A percentile compares a stretch with the other conserved stretches of the same genome.
phyloP scores from a whole-genome alignment of 352 stramenopile genomes.

The Labyrinthula sp. region DNA sequence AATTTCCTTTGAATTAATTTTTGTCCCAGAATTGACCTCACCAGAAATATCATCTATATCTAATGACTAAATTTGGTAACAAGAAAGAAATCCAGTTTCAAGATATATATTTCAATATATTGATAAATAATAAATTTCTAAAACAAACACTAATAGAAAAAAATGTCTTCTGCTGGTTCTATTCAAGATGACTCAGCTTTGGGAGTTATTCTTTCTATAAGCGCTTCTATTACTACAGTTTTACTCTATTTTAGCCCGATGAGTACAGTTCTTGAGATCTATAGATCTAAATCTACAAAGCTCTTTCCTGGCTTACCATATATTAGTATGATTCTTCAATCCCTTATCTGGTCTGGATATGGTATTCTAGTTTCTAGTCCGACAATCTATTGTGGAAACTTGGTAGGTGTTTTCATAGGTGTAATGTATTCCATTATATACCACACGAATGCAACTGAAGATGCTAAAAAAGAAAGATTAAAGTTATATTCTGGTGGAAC shows the following conservation, averaged over 20 bases:
- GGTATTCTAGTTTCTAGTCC: not conserved
- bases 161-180: no score
- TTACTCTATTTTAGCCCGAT: slow-evolving; percentile 11
- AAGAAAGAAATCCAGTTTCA: no score
- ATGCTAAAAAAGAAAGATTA: no score
- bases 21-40: no score
- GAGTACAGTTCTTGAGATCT: slow-evolving; percentile 14
- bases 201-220: slow-evolving; percentile 1
- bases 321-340: slow-evolving; percentile 17
- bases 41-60: no score
- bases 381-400: slow-evolving; percentile 12
- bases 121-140: no score
- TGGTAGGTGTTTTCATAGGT: slow-evolving; percentile 11
- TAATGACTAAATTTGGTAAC: no score
- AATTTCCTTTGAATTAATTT: no score
- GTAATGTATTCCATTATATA: slow-evolving; percentile 12
- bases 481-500: no score
- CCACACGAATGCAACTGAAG: not conserved
- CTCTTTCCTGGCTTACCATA: slow-evolving; percentile 12
- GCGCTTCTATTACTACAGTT: slow-evolving; percentile 1
- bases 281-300: slow-evolving; percentile 3
- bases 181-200: slow-evolving; percentile 10
- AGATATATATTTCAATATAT: no score
- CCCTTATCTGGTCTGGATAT: slow-evolving; percentile 10
- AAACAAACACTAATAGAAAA: no score